Conservation (phyloP, 2,329 filamentous ascomycete genomes). For the Eutypa lata region DNA sequence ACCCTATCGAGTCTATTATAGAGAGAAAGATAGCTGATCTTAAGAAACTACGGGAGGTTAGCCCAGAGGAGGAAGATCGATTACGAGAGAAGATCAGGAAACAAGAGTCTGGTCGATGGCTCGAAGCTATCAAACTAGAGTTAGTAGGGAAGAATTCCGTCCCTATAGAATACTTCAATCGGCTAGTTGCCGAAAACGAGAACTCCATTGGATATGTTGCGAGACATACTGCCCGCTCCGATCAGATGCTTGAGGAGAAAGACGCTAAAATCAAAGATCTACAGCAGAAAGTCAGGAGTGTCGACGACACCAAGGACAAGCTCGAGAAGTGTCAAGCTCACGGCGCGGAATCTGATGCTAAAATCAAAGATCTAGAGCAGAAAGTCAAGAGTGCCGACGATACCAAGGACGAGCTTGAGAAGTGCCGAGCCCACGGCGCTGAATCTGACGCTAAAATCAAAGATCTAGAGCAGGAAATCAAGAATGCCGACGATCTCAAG, state of each 20-base stretch:
- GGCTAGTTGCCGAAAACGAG: slow-evolving; percentile 19
- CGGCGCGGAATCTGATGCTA: background rate
- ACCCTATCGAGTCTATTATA: slow-evolving; percentile 14
- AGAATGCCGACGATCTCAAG: background rate
- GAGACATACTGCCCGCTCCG: background rate
- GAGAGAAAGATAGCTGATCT: slow-evolving; percentile 4
- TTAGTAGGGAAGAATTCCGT: slow-evolving; percentile 10
- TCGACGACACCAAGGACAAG: background rate
- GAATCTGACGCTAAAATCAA: background rate
- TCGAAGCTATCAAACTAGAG: slow-evolving; percentile 12
- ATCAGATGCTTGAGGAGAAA: background rate
- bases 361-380: slow-evolving; percentile 1
- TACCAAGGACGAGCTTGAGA: background rate
- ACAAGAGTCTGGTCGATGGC: slow-evolving; percentile 13
- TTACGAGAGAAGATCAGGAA: slow-evolving; percentile 9
- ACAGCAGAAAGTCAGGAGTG: background rate
- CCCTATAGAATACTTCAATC: slow-evolving; percentile 21
- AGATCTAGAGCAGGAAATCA: slow-evolving; percentile 1
- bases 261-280: background rate
- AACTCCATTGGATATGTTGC: slow-evolving; percentile 7
- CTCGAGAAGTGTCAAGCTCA: background rate
- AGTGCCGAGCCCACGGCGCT: background rate
- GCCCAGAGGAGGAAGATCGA: slow-evolving; percentile 7
- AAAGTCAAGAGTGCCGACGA: background rate
- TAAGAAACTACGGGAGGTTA: slow-evolving; percentile 5